A percentile compares a stretch with the other conserved stretches of the same genome.
phyloP scores from a whole-genome alignment of 2,329 filamentous ascomycete genomes.

The Neofusicoccum laricinum region DNA sequence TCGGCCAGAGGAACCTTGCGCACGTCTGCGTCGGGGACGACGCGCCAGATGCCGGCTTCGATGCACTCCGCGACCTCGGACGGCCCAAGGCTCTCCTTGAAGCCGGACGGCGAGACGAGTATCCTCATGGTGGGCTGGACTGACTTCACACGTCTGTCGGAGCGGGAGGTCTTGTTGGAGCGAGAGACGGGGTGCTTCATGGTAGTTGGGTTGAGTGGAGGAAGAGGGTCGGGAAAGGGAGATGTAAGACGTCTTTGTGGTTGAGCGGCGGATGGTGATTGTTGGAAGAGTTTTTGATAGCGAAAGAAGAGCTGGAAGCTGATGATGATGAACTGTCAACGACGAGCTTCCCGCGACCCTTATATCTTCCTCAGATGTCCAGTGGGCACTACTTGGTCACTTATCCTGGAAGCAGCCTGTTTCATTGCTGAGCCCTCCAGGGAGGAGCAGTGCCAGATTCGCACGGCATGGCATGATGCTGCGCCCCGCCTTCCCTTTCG shows the following conservation, averaged over 20 bases:
- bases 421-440: not conserved
- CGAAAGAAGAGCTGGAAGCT: not conserved
- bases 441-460: not conserved
- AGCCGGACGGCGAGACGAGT: constrained; percentile 53
- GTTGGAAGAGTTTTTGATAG: not conserved
- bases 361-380: not conserved
- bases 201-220: not conserved
- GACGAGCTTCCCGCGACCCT: not conserved
- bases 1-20: constrained; percentile 53
- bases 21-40: constrained; percentile 42
- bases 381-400: not conserved
- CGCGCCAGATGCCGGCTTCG: constrained; percentile 46
- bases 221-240: not conserved
- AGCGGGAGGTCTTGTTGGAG: not conserved
- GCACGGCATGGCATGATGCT: not conserved
- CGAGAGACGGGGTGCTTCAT: not conserved
- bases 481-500: not conserved
- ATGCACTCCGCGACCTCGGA: constrained; percentile 51
- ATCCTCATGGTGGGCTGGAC: constrained; percentile 31
- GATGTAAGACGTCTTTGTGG: too few relatives aligned
- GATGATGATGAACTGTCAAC: not conserved
- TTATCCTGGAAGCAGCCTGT: not conserved
- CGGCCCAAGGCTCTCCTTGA: constrained; percentile 53
- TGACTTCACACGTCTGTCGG: not conserved
- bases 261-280: not conserved